Base-by-base conservation (phyloP, 495 filamentous ascomycete species). In the Usnea hakonensis region DNA sequence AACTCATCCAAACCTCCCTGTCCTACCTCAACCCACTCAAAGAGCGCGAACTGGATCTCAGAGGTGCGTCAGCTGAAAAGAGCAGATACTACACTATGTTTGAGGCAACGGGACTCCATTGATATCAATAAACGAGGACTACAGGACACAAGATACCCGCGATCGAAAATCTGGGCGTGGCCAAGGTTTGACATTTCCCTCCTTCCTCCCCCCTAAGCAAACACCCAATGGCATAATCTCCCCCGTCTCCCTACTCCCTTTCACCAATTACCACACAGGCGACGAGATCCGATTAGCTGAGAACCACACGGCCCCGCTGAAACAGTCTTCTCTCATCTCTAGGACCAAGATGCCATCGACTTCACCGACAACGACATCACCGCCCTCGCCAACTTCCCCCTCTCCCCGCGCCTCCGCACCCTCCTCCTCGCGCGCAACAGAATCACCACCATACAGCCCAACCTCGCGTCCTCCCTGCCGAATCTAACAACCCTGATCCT, bases 361-460 rank as follows among this genome's bases (percentile, higher is more conserved):
- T 86, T 99, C 70, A 97, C 95, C 70, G 94, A 99, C 77, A 99
- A 99, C 75, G 91, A 97, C 74, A 90, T 99, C 71, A 84, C 88
- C 57, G 76, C 85, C 38, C 82, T 99, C 57, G 85, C 84, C 59
- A 97, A 97, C 78, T 95, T 99, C 77, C 94, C 94, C n/a, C 83
- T 94, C 59, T 91, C 87, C 44, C 92, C 90, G 41, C 88, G 95
- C 52, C 78, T 97, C 63, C 84, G 80, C 54, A 93, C 90, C 11
- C 87, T 99, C 33, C 84, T 97, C 32, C 82, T 96, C 28, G 91
- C 92, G 48, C 85, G 91, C 58, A 99, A 99, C 74, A 84, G 95
- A 53, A 80, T 97, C 72, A 77, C 85, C 40, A 82, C 80, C 62
- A 90, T 99, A 70, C 90, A 95, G 69, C 78, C 87, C 1, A 79